These are phyloP conservation scores for Aspergillus vadensis DNA, from an alignment of 2,329 filamentous ascomycete species.

Conservation along the genomic window DNA sequence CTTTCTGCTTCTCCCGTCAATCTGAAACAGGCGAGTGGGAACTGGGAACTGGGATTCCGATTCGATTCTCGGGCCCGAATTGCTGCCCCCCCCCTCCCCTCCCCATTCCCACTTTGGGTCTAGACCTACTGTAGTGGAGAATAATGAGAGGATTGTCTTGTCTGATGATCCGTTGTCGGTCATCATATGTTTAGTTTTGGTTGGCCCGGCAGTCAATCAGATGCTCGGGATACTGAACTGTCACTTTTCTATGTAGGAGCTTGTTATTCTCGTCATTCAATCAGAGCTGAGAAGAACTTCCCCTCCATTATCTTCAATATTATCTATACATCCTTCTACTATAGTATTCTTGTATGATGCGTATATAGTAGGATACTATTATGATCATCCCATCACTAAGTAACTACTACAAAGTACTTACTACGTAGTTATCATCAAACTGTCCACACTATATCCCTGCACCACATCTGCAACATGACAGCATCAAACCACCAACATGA, in stretches of 20 bases:
- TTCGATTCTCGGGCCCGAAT: neutral
- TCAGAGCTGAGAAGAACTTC: too few species aligned
- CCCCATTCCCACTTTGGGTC: neutral
- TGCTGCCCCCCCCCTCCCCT: neutral
- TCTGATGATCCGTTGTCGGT: neutral
- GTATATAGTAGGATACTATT: too few species aligned
- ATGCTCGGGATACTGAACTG: too few species aligned
- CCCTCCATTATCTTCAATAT: too few species aligned
- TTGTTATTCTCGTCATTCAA: too few species aligned
- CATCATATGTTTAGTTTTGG: too few species aligned
- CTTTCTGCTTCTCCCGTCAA: neutral
- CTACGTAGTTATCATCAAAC: too few species aligned
- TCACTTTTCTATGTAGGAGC: too few species aligned
- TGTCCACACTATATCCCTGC: too few species aligned
- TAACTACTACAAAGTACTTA: neutral
- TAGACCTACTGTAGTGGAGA: neutral
- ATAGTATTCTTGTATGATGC: too few species aligned
- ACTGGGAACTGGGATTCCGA: neutral
- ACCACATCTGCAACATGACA: neutral
- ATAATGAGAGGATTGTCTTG: neutral
- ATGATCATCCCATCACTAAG: neutral
- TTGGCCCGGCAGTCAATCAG: too few species aligned
- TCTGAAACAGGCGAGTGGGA: constrained; percentile 1
- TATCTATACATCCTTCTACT: too few species aligned
- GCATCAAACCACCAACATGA: neutral